A percentile compares a stretch with the other conserved stretches of the same genome.
phyloP scores from a whole-genome alignment of 345 rosid species.

The Moricandia moricandioides region DNA sequence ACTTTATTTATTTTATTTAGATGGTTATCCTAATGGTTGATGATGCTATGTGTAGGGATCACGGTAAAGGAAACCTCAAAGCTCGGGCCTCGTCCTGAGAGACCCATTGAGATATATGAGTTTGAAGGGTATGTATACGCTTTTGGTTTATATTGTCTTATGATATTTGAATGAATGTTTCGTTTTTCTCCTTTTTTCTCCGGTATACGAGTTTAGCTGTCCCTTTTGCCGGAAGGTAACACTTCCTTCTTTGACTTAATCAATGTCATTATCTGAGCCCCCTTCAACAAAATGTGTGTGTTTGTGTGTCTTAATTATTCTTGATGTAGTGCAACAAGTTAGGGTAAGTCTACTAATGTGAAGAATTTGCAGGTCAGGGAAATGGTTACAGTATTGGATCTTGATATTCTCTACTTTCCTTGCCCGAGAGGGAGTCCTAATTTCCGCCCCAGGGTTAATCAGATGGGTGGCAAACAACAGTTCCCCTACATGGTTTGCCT shows the following conservation, averaged over 20 bases:
- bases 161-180: slow-evolving; percentile 24
- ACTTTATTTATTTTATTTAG: neutral
- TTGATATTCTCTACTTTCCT: slow-evolving; percentile 91
- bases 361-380: slow-evolving; percentile 70
- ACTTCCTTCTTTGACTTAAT: neutral
- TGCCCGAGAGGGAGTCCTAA: slow-evolving; percentile 89
- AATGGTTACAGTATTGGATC: slow-evolving; percentile 86
- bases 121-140: slow-evolving; percentile 66
- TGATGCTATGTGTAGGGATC: slow-evolving; percentile 45
- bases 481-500: slow-evolving; percentile 83
- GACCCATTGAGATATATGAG: slow-evolving; percentile 87
- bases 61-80: slow-evolving; percentile 76
- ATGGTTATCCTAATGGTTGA: neutral
- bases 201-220: slow-evolving; percentile 55
- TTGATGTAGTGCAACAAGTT: neutral
- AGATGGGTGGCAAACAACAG: slow-evolving; percentile 90
- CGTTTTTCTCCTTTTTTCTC: slow-evolving; percentile 14
- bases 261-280: neutral
- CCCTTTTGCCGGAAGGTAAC: slow-evolving; percentile 97
- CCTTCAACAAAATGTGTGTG: no score
- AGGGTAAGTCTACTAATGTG: neutral
- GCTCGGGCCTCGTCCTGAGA: slow-evolving; percentile 88
- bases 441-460: slow-evolving; percentile 70
- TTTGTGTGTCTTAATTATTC: no score
- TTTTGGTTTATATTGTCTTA: slow-evolving; percentile 8